Base-by-base conservation (phyloP, 352 stramenopile species). In the Globisporangium iwayamae region DNA sequence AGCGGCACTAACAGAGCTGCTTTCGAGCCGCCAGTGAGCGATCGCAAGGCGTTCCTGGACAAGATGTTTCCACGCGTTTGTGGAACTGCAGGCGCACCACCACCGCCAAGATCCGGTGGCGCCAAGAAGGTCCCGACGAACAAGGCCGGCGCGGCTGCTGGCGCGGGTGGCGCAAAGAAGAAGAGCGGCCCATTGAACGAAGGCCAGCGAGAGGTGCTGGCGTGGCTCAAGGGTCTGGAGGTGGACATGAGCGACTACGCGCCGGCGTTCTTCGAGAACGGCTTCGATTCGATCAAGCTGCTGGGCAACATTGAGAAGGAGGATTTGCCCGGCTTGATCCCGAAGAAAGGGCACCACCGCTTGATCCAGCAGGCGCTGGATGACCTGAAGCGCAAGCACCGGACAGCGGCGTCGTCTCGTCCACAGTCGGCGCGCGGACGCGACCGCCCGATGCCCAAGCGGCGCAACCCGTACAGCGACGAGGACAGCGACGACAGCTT, bases 401-500 rank as follows among this genome's bases (percentile, higher is more conserved):
- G 73, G 34, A 94, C 85, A 0, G 74, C 73, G 0, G 81, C 78
- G 28, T 60, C 76, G 7, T 74, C 66, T 2, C 69, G 80, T 9
- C 62, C 70, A 20, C 72, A 75, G 3, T 70, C 79, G 4, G 68
- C 63, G 13, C 67, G 64, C n/a, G 70, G 69, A 2, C 62, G 62
- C 16, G 66, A 70, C 41, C 43, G 55, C 3, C 11, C 65, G 5
- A 65, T 56, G 54, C 41, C 50, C 1, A 79, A 74, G 65, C 71
- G 77, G 18, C 78, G 69, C 20, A 79, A 91, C 56, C 76, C 85
- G 28, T 93, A 90, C 64, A 84, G 85, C 56, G 81, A 94, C 32
- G 84, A 93, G 61, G 87, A 94, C n/a, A 94, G 82, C 45, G 87
- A 96, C 61, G 87, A 96, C 64, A 91, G 87, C 57, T 96, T 96